Evolutionary conservation across 176 grass and related monocot species (phyloP).

Genomic region (barley (Hordeum vulgare)): MorexV3_pseudomolecules_assembly NC_058521.1:11791540-11792039

Average conservation of each 20-base stretch:
- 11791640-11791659: neutral
- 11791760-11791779: neutral
- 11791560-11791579: neutral
- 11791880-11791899: neutral
- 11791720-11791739: neutral
- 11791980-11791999: no score
- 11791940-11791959: neutral
- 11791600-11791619: neutral
- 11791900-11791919: neutral
- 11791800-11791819: neutral
- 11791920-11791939: neutral
- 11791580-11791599: neutral
- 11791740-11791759: neutral
- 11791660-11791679: neutral
- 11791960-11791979: neutral
- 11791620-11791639: neutral
- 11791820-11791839: neutral
- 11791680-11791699: neutral
- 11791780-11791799: neutral
- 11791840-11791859: neutral
- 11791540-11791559: neutral
- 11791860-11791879: neutral
- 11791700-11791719: neutral
- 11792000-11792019: no score
- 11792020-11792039: no score